Percentiles rank a stretch among this genome's conserved stretches.
phyloP scores from a whole-genome alignment of 2,329 filamentous ascomycete species.

The Penicillium hesseltinei region DNA sequence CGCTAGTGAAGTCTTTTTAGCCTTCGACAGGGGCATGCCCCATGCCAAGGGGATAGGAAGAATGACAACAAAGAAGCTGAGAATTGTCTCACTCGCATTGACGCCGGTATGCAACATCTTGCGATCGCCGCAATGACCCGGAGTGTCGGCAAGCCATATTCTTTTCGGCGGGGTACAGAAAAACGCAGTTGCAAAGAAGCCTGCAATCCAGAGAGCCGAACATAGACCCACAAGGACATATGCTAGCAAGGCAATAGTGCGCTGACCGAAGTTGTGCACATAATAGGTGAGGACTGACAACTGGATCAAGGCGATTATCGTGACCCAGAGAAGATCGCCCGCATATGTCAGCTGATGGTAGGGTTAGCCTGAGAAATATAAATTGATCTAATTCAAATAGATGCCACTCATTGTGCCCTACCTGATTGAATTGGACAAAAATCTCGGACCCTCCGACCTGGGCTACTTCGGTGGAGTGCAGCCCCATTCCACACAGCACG shows the following conservation, averaged over 20 bases:
- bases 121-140: slow-evolving; percentile 15
- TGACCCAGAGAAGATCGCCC: slow-evolving; percentile 21
- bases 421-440: slow-evolving; percentile 16
- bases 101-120: slow-evolving; percentile 13
- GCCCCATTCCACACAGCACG: slow-evolving; percentile 20
- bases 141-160: slow-evolving; percentile 11
- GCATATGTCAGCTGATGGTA: slow-evolving; percentile 16
- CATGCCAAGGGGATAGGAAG: slow-evolving; percentile 10
- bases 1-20: slow-evolving; percentile 7
- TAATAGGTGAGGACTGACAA: slow-evolving; percentile 20
- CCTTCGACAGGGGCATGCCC: slow-evolving; percentile 3
- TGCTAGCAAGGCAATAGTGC: slow-evolving; percentile 6
- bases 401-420: neutral
- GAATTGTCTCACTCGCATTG: slow-evolving; percentile 10
- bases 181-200: slow-evolving; percentile 19
- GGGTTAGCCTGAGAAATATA: neutral
- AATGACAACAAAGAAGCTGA: slow-evolving; percentile 15
- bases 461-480: slow-evolving; percentile 15
- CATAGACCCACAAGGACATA: slow-evolving; percentile 14
- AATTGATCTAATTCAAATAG: too few relatives aligned
- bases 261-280: slow-evolving; percentile 13
- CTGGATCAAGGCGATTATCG: slow-evolving; percentile 13
- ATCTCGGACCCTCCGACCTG: slow-evolving; percentile 6
- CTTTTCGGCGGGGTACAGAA: slow-evolving; percentile 16
- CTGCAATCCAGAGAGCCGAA: slow-evolving; percentile 14